These are phyloP conservation scores for Nicotiana otophora DNA, from an alignment of 257 asterid species.

Conservation along the genomic window DNA sequence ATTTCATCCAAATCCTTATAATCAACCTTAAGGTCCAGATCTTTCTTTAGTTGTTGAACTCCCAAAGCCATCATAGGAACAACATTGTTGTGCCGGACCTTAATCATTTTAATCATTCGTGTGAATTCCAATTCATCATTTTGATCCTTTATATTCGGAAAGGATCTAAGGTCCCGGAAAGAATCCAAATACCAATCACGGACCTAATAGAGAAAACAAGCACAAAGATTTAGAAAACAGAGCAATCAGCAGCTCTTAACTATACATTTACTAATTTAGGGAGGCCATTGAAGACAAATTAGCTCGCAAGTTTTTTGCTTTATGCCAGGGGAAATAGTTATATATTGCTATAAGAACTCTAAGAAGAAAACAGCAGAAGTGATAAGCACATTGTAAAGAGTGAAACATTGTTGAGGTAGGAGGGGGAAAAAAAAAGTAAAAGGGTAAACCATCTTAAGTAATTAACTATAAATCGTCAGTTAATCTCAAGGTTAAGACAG, in stretches of 20 bases:
- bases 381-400: no score
- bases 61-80: constrained; percentile 99
- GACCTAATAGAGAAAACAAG: constrained; percentile 19
- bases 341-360: no score
- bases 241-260: not conserved
- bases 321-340: no score
- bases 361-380: no score
- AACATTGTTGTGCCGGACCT: constrained; percentile 94
- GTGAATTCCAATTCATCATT: constrained; percentile 73
- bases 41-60: constrained; percentile 85
- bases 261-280: not conserved
- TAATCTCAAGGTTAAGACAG: not conserved
- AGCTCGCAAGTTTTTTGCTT: not conserved
- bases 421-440: not conserved
- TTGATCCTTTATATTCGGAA: constrained; percentile 56
- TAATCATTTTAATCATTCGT: constrained; percentile 75
- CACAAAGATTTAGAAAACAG: not conserved
- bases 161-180: constrained; percentile 81
- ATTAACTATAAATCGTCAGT: not conserved
- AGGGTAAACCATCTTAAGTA: not conserved
- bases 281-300: not conserved
- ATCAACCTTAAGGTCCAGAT: constrained; percentile 45
- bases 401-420: no score
- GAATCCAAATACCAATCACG: constrained; percentile 97
- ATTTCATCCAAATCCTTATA: constrained; percentile 66